Evolutionary conservation across 2,329 filamentous ascomycete species (phyloP), one percentile per base, ranked within the genome.

Genomic region (Trichoderma sp.): DNA sequence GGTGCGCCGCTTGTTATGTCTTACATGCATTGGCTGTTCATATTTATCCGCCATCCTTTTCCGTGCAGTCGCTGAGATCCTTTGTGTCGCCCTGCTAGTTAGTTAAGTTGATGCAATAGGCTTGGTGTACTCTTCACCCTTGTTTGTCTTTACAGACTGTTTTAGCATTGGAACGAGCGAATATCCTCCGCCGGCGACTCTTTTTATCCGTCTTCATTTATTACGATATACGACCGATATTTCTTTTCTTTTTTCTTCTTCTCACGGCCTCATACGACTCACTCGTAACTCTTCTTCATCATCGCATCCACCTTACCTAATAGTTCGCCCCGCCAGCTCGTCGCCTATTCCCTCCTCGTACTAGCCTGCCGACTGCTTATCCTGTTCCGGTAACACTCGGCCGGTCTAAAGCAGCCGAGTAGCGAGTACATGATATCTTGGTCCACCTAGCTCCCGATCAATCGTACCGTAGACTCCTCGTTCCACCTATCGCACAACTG

Each of bases 11-110:
- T 28, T n/a, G 34, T 68, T n/a, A 26, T 59, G 34, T 61, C 66
- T 59, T 59, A 61, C 66, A 68, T 68, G 66, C 66, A 61, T 61
- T 68, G 55, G n/a, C 20, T 26, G 11, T 36, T 26, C 20, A 9
- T 17, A n/a, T 39, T 53, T 32, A 57, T 34, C 63, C 53, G 23
- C 30, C 30, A 30, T 26, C 34, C 50, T 26, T 57, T 43, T 39
- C 47, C 47, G 47, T 23, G 47, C 47, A 13, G 47, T 53, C 20
- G 47, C 47, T 53, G 47, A 53, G 47, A 34, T 39, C 30, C 13
- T 53, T 32, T 30, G 30, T 58, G 11, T 59, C 65, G 65, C 65
- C 65, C 65, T 43, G 65, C 15, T 59, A 28, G 26, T 68, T 59
- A 59, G 65, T 32, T 58, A 15, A 13, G 34, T 32, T 64, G 26